These are phyloP conservation scores for Saccharomycopsis fermentans DNA, from an alignment of 805 yeast species.

Conservation along the genomic window DNA sequence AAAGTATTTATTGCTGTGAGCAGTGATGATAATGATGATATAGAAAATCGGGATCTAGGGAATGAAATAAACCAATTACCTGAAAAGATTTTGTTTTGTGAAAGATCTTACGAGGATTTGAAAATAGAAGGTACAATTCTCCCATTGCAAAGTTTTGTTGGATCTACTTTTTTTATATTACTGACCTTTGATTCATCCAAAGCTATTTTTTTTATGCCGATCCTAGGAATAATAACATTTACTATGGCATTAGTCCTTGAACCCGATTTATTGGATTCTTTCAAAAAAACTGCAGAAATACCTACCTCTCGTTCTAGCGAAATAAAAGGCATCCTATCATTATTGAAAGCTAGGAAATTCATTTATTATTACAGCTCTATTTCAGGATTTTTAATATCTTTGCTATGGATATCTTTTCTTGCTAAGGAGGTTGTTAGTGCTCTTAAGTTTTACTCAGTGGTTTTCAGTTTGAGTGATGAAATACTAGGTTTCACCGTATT, in stretches of 20 bases:
- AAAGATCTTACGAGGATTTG: neutral
- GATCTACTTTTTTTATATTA: neutral
- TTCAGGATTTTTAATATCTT: conserved; percentile 54
- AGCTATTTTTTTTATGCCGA: neutral
- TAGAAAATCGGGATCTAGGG: neutral
- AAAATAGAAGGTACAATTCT: conserved; percentile 3
- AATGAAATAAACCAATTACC: neutral
- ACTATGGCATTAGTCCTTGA: neutral
- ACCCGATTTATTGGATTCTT: neutral
- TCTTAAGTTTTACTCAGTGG: conserved; percentile 49
- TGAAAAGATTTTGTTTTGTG: neutral
- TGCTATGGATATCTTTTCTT: conserved; percentile 57
- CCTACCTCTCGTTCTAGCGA: neutral
- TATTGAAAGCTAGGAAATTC: neutral
- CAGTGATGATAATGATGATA: neutral
- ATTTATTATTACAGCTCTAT: neutral
- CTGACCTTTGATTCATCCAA: neutral
- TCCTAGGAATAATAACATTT: neutral
- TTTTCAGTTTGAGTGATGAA: conserved; percentile 59
- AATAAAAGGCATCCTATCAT: neutral
- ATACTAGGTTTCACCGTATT: conserved; percentile 79
- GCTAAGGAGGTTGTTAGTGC: conserved; percentile 63
- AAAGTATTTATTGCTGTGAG: neutral
- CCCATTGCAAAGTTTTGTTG: neutral
- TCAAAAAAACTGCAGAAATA: neutral